Evolutionary conservation across 192 early-diverging fungal species (phyloP).

Genomic region (Jimgerdemannia flammicorona): DNA sequence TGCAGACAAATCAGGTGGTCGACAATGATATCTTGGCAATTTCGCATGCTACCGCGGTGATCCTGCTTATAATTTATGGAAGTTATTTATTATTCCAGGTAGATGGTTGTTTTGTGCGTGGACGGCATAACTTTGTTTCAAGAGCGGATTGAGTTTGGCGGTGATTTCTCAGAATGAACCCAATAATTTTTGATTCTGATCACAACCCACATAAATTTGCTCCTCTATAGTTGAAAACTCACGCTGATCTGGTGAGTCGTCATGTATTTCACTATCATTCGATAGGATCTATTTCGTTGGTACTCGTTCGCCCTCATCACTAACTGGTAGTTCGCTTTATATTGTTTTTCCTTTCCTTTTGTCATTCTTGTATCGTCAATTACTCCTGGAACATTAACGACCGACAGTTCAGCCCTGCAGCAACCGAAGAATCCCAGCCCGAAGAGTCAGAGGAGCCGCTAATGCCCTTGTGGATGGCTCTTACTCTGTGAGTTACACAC

Average conservation of each 20-base stretch:
- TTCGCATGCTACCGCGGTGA: constrained; percentile 63
- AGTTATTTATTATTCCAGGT: constrained; percentile 69
- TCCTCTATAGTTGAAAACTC: background rate
- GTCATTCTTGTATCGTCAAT: too few species aligned
- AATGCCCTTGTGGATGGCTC: constrained; percentile 39
- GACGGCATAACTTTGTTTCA: too few species aligned
- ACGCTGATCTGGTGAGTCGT: background rate
- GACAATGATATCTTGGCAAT: constrained; percentile 46
- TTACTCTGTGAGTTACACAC: constrained; percentile 18
- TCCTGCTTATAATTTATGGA: constrained; percentile 65
- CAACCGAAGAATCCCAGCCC: background rate
- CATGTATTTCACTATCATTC: too few species aligned
- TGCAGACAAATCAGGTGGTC: constrained; percentile 31
- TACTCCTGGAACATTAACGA: too few species aligned
- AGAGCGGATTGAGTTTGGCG: background rate
- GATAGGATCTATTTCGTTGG: too few species aligned
- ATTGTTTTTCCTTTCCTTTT: too few species aligned
- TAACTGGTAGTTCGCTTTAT: too few species aligned
- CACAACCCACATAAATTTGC: too few species aligned
- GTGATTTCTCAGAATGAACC: too few species aligned
- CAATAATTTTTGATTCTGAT: too few species aligned
- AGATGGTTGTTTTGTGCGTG: background rate
- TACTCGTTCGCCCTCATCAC: too few species aligned
- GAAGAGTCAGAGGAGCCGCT: constrained; percentile 62
- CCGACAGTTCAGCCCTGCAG: background rate